Conservation (phyloP, 306 rosid genomes). For the Corylus heterophylla region DNA sequence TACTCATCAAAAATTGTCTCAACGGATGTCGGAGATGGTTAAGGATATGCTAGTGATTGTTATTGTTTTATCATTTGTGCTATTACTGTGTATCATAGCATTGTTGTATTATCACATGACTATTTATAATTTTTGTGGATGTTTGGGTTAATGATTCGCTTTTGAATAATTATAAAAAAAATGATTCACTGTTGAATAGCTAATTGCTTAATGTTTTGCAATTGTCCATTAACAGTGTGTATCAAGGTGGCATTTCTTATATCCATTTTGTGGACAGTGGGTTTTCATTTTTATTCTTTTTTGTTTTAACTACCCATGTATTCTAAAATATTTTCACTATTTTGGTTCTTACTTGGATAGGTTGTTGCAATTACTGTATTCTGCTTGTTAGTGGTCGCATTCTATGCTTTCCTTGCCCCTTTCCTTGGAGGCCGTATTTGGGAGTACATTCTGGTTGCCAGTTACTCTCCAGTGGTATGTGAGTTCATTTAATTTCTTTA, state of each 20-base stretch:
- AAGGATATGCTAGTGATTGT: not conserved
- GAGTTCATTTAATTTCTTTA: constrained; percentile 4
- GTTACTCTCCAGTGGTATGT: constrained; percentile 87
- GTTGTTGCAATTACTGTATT: constrained; percentile 91
- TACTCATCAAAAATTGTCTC: not conserved
- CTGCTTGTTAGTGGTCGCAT: constrained; percentile 84
- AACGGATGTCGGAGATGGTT: not conserved
- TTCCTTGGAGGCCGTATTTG: constrained; percentile 80
- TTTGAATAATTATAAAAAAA: not conserved
- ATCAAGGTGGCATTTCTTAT: constrained; percentile 10
- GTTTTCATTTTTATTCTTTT: not conserved
- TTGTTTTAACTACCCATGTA: constrained; percentile 13
- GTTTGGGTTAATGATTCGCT: not conserved
- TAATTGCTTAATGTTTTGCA: not conserved
- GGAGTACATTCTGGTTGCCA: constrained; percentile 70
- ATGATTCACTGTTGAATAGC: not conserved
- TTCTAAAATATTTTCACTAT: constrained; percentile 29
- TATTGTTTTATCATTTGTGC: not conserved
- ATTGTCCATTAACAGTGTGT: not conserved
- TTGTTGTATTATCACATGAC: not conserved
- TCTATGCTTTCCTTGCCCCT: constrained; percentile 92
- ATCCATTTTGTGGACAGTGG: not conserved
- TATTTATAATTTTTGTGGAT: not conserved
- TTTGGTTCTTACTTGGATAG: constrained; percentile 50
- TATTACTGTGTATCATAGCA: not conserved